These are phyloP conservation scores for Teunomyces cretensis DNA, from an alignment of 805 yeast species.

Conservation along the genomic window DNA sequence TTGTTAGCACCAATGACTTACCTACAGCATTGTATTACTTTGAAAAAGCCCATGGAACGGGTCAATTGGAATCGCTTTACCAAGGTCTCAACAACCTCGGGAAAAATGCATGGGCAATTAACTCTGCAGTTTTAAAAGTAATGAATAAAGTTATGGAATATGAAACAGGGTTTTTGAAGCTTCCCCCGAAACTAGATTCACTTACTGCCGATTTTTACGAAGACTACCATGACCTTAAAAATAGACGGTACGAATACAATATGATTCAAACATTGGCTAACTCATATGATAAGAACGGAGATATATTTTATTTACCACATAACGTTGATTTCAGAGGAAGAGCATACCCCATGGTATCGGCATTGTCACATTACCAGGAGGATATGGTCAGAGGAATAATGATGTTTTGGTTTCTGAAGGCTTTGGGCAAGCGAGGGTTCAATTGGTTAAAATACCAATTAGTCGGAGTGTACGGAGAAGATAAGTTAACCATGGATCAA, in stretches of 20 bases:
- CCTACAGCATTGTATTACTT: slow-evolving; percentile 18
- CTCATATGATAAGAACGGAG: slow-evolving; percentile 31
- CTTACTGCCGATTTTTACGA: slow-evolving; percentile 2
- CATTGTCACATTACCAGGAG: slow-evolving; percentile 34
- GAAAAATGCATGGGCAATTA: slow-evolving; percentile 36
- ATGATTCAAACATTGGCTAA: slow-evolving; percentile 21
- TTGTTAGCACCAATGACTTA: slow-evolving; percentile 20
- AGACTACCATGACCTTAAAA: slow-evolving; percentile 12
- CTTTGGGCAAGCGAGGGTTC: slow-evolving; percentile 35
- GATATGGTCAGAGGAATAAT: slow-evolving; percentile 34
- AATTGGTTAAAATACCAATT: slow-evolving; percentile 41
- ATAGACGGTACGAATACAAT: slow-evolving; percentile 20
- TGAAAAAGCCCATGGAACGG: slow-evolving; percentile 26
- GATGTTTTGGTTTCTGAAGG: slow-evolving; percentile 38
- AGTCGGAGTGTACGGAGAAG: slow-evolving; percentile 32
- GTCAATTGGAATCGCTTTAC: slow-evolving; percentile 32
- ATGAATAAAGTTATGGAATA: slow-evolving; percentile 19
- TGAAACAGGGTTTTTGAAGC: slow-evolving; percentile 21
- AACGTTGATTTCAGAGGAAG: slow-evolving; percentile 42
- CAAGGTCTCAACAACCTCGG: slow-evolving; percentile 29
- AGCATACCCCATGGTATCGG: slow-evolving; percentile 38
- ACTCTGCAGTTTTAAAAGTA: slow-evolving; percentile 22
- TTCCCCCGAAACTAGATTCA: slow-evolving; percentile 21
- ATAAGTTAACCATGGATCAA: slow-evolving; percentile 24
- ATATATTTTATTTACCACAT: slow-evolving; percentile 38